Conservation (phyloP, 2,329 filamentous ascomycete genomes). For the Nothomitra cinnamomea region DNA sequence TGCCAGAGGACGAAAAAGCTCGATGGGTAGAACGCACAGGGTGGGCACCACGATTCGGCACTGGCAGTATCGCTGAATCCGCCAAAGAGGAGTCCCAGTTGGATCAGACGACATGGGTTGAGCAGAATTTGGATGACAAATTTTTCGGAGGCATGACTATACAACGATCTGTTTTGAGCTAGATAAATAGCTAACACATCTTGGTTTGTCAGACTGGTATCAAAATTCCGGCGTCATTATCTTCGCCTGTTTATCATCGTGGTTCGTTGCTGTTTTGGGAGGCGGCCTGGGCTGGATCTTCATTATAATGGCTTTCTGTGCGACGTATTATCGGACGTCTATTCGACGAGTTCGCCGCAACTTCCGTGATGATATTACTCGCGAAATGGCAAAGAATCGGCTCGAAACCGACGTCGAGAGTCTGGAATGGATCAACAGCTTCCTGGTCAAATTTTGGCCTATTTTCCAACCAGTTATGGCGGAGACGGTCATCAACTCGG, state of each 20-base stretch:
- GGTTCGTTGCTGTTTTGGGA: constrained; percentile 76
- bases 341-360: constrained; percentile 85
- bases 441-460: constrained; percentile 97
- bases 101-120: constrained; percentile 78
- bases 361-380: constrained; percentile 82
- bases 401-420: constrained; percentile 85
- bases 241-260: constrained; percentile 80
- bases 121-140: constrained; percentile 69
- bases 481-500: constrained; percentile 78
- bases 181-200: constrained; percentile 4
- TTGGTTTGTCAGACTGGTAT: constrained; percentile 60
- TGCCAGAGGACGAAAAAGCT: constrained; percentile 31
- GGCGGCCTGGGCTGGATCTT: constrained; percentile 89
- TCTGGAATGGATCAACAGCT: constrained; percentile 98
- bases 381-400: constrained; percentile 72
- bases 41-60: constrained; percentile 76
- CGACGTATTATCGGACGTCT: constrained; percentile 93
- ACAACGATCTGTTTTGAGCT: too few relatives aligned
- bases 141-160: constrained; percentile 60
- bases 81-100: constrained; percentile 49
- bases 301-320: constrained; percentile 79
- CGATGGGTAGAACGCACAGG: constrained; percentile 36
- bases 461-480: constrained; percentile 93
- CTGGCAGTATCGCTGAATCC: constrained; percentile 27
- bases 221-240: constrained; percentile 90